Base-by-base conservation (phyloP, 1,284 basidiomycete genomes). In the Hymenochaete sp. region DNA sequence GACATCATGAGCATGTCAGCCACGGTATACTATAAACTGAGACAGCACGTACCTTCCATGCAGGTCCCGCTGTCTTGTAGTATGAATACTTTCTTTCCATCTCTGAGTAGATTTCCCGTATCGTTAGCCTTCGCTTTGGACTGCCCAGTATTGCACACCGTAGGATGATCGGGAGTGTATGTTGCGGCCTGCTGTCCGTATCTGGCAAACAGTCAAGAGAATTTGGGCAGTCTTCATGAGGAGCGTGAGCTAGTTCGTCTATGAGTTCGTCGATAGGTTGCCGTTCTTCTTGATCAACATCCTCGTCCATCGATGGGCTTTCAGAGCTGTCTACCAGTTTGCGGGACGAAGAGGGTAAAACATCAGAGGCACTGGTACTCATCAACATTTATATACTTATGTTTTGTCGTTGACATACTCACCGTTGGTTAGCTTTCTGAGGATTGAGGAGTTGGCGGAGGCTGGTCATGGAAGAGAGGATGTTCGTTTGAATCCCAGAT, bases 21-120 rank as follows among this genome's bases (percentile, higher is more conserved):
- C 37, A 50, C n/a, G n/a, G 35, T 44, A 44, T 38, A 53, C 45
- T 27, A 21, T 2, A 35, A 28, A 27, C 3, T 25, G 25, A 11
- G 19, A 26, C 14, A 21, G 11, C n/a, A 36, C 22, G 24, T 46
- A 85, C 84, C 74, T 87, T 87, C 83, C 83, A 87, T 8, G 84
- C 83, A 26, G 77, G 72, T 29, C 83, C 83, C 26, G 84, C 82
- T 10, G 75, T 79, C 60, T 72, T 77, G 62, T 84, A 87, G 57
- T 84, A 87, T 7, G 73, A 71, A 56, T 87, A 87, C 61, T 87
- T 87, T 32, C 72, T 70, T 64, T 87, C 84, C 81, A 87, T 87
- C 9, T 81, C 79, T 7, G 80, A 79, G 55, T 87, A 87, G 46
- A 87, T 87, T 55, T 86, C 83, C 41, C 84, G 70, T 54, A 87